Evolutionary conservation across 257 asterid genomes (phyloP).

Genomic region (Petrea volubilis): DNA sequence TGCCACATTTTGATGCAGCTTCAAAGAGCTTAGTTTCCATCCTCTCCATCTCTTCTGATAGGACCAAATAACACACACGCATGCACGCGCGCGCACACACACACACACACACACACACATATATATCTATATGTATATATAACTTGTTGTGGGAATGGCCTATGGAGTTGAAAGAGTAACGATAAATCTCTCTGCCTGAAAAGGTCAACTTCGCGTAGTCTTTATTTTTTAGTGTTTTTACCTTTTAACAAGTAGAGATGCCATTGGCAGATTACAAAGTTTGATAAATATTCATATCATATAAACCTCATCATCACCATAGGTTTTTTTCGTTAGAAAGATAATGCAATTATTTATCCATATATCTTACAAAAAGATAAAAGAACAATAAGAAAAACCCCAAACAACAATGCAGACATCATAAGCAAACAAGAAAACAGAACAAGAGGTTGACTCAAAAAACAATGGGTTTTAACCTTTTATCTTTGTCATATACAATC

Average conservation of each 20-base stretch:
- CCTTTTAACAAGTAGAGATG: neutral
- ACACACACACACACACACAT: no score
- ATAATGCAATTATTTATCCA: neutral
- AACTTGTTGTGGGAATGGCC: no score
- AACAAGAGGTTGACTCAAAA: neutral
- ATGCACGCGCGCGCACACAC: no score
- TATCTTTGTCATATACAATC: no score
- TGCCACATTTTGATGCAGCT: constrained; percentile 36
- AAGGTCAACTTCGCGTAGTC: neutral
- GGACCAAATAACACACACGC: neutral
- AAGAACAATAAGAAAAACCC: neutral
- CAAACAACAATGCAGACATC: neutral
- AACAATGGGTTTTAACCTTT: neutral
- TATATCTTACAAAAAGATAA: neutral
- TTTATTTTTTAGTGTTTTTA: no score
- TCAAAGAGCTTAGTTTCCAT: constrained; percentile 21
- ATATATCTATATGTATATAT: neutral
- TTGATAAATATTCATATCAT: neutral
- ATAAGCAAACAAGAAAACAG: neutral
- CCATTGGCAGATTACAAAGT: neutral
- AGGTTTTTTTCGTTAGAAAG: no score
- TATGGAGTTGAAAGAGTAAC: neutral
- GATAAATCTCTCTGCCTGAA: neutral
- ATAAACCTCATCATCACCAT: neutral
- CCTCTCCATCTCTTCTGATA: constrained; percentile 11